Evolutionary conservation across 345 rosid genomes (phyloP).

Genomic region (Salix viminalis): DNA sequence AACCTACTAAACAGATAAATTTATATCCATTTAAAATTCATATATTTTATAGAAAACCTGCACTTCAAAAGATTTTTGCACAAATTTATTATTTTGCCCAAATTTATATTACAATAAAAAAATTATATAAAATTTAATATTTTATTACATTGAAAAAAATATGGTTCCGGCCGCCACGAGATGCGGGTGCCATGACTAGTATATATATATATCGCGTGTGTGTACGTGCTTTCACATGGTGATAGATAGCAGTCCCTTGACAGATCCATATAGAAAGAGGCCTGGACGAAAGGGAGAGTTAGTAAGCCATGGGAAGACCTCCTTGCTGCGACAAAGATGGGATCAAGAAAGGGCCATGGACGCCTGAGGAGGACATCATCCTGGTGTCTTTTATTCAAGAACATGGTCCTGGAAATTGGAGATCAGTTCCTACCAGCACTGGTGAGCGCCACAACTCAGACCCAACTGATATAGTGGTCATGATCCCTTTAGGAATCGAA

Average conservation of each 20-base stretch:
- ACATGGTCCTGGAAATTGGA: conserved; percentile 97
- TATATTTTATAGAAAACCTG: too few species aligned
- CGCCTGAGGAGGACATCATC: conserved; percentile 94
- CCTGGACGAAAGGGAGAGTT: background rate
- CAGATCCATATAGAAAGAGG: background rate
- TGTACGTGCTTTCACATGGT: conserved; percentile 5
- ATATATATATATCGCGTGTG: background rate
- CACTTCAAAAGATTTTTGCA: too few species aligned
- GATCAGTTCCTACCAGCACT: conserved; percentile 92
- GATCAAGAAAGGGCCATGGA: conserved; percentile 98
- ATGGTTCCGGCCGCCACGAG: too few species aligned
- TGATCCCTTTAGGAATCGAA: background rate
- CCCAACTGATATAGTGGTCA: background rate
- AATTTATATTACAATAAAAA: too few species aligned
- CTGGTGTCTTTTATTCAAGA: conserved; percentile 88
- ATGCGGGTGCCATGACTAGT: too few species aligned
- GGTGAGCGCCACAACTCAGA: conserved; percentile 36
- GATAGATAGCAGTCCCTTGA: conserved; percentile 9
- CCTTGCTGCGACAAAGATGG: conserved; percentile 88
- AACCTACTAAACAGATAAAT: too few species aligned
- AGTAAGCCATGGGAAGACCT: conserved; percentile 73
- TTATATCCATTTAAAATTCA: too few species aligned
- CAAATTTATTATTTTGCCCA: too few species aligned
- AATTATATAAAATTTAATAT: too few species aligned
- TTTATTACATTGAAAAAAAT: too few species aligned